Evolutionary conservation across 2,329 filamentous ascomycete species (phyloP).

Genomic region (Talaromyces albobiverticillius): DNA sequence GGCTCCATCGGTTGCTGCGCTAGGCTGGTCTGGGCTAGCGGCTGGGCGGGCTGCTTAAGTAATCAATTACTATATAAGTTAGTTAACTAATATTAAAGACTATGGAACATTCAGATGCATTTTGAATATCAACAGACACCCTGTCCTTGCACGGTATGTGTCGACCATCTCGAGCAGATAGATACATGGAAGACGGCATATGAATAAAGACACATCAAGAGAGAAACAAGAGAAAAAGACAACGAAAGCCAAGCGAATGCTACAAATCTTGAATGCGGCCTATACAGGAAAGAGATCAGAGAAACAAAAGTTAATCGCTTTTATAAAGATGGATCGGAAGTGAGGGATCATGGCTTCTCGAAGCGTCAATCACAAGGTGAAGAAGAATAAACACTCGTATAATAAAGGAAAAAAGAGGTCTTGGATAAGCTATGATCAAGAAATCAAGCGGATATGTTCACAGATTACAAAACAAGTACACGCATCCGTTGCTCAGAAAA

Average conservation of each 20-base stretch:
- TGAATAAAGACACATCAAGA: not conserved
- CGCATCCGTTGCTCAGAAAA: slow-evolving; percentile 12
- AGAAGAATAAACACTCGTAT: not conserved
- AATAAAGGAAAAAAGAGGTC: slow-evolving; percentile 5
- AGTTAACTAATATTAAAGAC: too few relatives aligned
- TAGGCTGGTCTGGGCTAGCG: not conserved
- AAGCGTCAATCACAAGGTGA: slow-evolving; percentile 21
- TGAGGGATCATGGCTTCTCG: not conserved
- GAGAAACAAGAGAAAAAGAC: slow-evolving; percentile 6
- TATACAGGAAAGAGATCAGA: not conserved
- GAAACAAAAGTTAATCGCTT: slow-evolving; percentile 18
- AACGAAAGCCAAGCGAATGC: not conserved
- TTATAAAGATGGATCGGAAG: slow-evolving; percentile 19
- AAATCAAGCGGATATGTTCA: slow-evolving; percentile 3
- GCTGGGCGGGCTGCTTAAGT: too few relatives aligned
- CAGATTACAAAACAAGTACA: slow-evolving; percentile 14
- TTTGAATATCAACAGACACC: too few relatives aligned
- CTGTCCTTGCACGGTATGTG: too few relatives aligned
- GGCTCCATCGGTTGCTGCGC: not conserved
- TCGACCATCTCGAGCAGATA: not conserved
- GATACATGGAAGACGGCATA: not conserved
- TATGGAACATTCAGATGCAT: too few relatives aligned
- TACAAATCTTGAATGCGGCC: slow-evolving; percentile 2
- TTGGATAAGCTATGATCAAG: not conserved
- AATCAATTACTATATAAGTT: too few relatives aligned